phyloP scores from a whole-genome alignment of 306 rosid genomes.

The Pyrus betulifolia region DNA sequence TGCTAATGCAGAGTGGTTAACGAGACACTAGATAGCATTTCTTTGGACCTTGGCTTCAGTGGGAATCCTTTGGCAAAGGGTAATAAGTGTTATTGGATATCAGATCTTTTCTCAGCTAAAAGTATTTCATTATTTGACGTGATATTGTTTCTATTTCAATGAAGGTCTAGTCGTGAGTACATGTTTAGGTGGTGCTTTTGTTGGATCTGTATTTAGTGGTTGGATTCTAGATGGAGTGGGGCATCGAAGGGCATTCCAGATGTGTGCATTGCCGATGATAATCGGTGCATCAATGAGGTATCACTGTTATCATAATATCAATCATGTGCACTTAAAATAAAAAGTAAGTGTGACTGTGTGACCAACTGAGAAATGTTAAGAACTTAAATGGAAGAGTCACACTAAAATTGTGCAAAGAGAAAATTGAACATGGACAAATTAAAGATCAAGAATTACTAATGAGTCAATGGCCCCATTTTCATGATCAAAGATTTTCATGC shows the following conservation, averaged over 20 bases:
- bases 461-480: background rate
- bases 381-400: background rate
- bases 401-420: background rate
- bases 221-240: constrained; percentile 79
- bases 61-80: constrained; percentile 82
- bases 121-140: constrained; percentile 10
- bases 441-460: background rate
- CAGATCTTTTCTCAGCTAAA: background rate
- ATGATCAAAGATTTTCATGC: background rate
- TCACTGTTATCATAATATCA: background rate
- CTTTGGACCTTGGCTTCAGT: constrained; percentile 65
- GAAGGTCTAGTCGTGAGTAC: constrained; percentile 86
- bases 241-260: constrained; percentile 74
- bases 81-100: constrained; percentile 4
- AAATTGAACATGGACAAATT: background rate
- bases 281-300: constrained; percentile 80
- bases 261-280: constrained; percentile 84
- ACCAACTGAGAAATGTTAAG: background rate
- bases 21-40: constrained; percentile 81
- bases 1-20: constrained; percentile 65
- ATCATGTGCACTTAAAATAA: background rate
- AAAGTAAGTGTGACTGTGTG: background rate
- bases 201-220: constrained; percentile 75
- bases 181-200: constrained; percentile 78
- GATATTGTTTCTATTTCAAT: constrained; percentile 21